Evolutionary conservation across 73 alveolate genomes (phyloP).

Genomic region (Paramecium tetraurelia): DNA sequence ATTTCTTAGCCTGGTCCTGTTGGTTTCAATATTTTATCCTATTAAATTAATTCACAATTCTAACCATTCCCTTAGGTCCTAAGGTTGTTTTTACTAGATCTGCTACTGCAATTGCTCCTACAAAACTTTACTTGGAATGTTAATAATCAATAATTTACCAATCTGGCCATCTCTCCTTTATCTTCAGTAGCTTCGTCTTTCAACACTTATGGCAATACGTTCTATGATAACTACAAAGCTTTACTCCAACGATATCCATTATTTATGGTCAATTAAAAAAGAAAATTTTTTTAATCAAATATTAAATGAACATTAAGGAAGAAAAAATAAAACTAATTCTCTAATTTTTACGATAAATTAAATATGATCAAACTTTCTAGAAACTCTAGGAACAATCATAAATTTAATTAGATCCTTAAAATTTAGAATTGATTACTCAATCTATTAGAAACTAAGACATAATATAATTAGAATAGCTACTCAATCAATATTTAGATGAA

Average conservation of each 20-base stretch:
- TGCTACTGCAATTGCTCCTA: slow-evolving; percentile 98
- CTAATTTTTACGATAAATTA: neutral
- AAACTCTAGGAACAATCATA: neutral
- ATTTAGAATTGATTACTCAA: neutral
- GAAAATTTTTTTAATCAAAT: neutral
- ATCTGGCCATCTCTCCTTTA: slow-evolving; percentile 89
- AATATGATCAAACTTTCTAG: neutral
- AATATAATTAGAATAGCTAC: neutral
- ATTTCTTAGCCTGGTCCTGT: slow-evolving; percentile 84
- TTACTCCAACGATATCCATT: slow-evolving; percentile 75
- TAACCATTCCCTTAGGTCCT: slow-evolving; percentile 98
- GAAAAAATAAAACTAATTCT: slow-evolving; percentile 10
- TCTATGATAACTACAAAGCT: slow-evolving; percentile 9
- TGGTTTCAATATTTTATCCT: slow-evolving; percentile 91
- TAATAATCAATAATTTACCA: slow-evolving; percentile 47
- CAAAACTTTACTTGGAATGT: slow-evolving; percentile 73
- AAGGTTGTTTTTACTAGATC: slow-evolving; percentile 96
- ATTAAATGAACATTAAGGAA: neutral
- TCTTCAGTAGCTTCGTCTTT: slow-evolving; percentile 81
- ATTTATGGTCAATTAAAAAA: slow-evolving; percentile 21
- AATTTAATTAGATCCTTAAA: neutral
- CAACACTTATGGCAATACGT: slow-evolving; percentile 83
- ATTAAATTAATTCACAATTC: neutral
- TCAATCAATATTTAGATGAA: neutral
- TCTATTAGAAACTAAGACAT: neutral